phyloP scores from a whole-genome alignment of 495 filamentous ascomycete species.

The Hypoxylon subgilvum region DNA sequence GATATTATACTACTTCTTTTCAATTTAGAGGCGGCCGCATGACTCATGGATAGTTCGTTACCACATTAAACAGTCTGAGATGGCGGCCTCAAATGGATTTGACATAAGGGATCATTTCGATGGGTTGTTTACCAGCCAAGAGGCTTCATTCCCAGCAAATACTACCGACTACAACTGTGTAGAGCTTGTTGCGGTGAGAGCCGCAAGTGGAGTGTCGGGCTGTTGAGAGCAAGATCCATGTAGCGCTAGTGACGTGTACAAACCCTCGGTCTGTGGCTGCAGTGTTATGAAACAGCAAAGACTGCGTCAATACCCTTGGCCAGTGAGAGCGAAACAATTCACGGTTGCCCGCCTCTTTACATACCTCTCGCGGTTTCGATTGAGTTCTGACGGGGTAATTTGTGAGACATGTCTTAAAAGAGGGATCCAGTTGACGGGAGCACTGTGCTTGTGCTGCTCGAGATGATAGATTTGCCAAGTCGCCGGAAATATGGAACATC shows the following conservation, averaged over 20 bases:
- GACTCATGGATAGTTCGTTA: conserved; percentile 5
- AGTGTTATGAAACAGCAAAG: conserved; percentile 17
- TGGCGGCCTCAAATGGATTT: conserved; percentile 12
- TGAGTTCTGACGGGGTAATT: conserved; percentile 19
- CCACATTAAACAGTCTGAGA: neutral
- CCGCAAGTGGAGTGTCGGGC: conserved; percentile 16
- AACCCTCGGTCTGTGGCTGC: conserved; percentile 11
- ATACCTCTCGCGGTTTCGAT: conserved; percentile 6
- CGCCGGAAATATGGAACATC: conserved; percentile 17
- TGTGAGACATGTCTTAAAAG: conserved; percentile 8
- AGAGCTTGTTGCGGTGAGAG: conserved; percentile 37
- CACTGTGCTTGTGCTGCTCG: conserved; percentile 8
- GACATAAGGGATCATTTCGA: neutral
- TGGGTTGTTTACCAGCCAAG: conserved; percentile 4
- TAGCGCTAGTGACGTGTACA: conserved; percentile 28
- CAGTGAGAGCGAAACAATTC: neutral
- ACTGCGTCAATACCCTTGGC: conserved; percentile 11
- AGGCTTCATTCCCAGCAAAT: conserved; percentile 9
- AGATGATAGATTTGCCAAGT: conserved; percentile 17
- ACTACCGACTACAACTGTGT: conserved; percentile 20
- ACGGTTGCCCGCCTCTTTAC: neutral
- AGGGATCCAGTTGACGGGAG: neutral
- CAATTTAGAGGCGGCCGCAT: neutral
- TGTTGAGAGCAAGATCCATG: conserved; percentile 12
- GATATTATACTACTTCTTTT: neutral